Percentiles rank a stretch among this genome's conserved stretches.
Evolutionary conservation across 1,284 basidiomycete genomes (phyloP).

Genomic region (Puccinia triticina): DNA sequence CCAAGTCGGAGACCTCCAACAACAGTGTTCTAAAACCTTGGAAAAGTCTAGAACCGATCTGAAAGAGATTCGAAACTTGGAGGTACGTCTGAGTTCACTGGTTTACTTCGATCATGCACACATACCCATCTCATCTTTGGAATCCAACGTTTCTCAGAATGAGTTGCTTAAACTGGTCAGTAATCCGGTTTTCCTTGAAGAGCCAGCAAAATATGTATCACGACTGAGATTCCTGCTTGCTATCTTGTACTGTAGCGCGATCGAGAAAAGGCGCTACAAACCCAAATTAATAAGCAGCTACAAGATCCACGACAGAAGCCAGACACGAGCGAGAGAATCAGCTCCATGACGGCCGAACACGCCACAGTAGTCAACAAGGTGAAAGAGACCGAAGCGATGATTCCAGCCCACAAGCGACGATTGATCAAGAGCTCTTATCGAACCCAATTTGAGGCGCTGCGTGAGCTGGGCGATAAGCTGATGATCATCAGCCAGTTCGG

Average conservation of each 20-base stretch:
- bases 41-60: slow-evolving; percentile 40
- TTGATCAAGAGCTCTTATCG: slow-evolving; percentile 55
- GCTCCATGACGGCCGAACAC: slow-evolving; percentile 52
- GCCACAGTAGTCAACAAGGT: slow-evolving; percentile 49
- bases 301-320: slow-evolving; percentile 52
- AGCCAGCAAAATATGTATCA: slow-evolving; percentile 33
- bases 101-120: neutral
- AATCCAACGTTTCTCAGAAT: slow-evolving; percentile 4
- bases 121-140: neutral
- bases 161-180: slow-evolving; percentile 34
- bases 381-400: slow-evolving; percentile 52
- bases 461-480: slow-evolving; percentile 57
- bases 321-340: slow-evolving; percentile 52
- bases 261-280: slow-evolving; percentile 47
- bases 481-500: slow-evolving; percentile 56
- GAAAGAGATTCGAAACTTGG: slow-evolving; percentile 43
- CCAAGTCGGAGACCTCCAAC: slow-evolving; percentile 54
- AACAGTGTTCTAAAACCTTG: slow-evolving; percentile 23
- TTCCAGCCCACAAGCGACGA: slow-evolving; percentile 55
- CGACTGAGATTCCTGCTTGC: too few relatives aligned
- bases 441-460: slow-evolving; percentile 55
- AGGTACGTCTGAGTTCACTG: neutral
- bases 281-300: slow-evolving; percentile 50
- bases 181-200: slow-evolving; percentile 52
- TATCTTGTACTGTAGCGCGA: slow-evolving; percentile 47